These are phyloP conservation scores for Scytalidium sp. DNA, from an alignment of 2,329 filamentous ascomycete genomes.

Conservation along the genomic window DNA sequence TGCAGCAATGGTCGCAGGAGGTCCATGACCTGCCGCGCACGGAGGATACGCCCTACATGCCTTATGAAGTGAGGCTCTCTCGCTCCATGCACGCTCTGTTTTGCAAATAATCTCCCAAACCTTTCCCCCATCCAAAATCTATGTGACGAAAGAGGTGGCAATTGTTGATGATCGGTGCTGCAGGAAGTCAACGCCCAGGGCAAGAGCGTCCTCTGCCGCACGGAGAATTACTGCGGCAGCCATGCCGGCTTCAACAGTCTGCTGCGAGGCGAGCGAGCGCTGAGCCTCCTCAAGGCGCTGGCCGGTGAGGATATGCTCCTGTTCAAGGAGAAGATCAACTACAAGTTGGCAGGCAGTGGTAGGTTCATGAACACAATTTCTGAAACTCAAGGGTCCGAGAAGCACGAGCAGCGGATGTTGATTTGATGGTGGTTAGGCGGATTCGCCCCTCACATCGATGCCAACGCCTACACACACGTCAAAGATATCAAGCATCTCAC, in stretches of 20 bases:
- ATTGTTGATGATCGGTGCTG: slow-evolving; percentile 13
- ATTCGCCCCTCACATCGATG: slow-evolving; percentile 32
- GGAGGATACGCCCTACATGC: slow-evolving; percentile 24
- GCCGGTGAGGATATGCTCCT: slow-evolving; percentile 30
- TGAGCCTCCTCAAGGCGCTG: slow-evolving; percentile 25
- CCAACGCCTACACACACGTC: slow-evolving; percentile 33
- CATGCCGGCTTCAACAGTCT: slow-evolving; percentile 24
- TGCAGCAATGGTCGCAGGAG: slow-evolving; percentile 31
- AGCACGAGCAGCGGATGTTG: too few relatives aligned
- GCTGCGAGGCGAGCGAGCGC: slow-evolving; percentile 23
- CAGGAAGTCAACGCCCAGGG: slow-evolving; percentile 28
- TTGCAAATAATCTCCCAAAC: too few relatives aligned
- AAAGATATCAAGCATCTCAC: slow-evolving; percentile 33
- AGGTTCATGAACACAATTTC: too few relatives aligned
- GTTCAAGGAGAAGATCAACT: slow-evolving; percentile 36
- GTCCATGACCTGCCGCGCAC: slow-evolving; percentile 31
- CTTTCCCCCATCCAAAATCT: neutral
- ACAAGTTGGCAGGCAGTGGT: slow-evolving; percentile 27
- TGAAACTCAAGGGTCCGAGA: too few relatives aligned
- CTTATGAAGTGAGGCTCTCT: slow-evolving; percentile 26
- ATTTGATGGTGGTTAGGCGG: too few relatives aligned
- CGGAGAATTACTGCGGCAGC: slow-evolving; percentile 31
- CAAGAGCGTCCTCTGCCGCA: slow-evolving; percentile 30
- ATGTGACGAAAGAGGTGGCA: neutral
- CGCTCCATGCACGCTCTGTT: too few relatives aligned